These are phyloP conservation scores for Nothopassalora personata DNA, from an alignment of 2,329 filamentous ascomycete genomes.

Conservation along the genomic window DNA sequence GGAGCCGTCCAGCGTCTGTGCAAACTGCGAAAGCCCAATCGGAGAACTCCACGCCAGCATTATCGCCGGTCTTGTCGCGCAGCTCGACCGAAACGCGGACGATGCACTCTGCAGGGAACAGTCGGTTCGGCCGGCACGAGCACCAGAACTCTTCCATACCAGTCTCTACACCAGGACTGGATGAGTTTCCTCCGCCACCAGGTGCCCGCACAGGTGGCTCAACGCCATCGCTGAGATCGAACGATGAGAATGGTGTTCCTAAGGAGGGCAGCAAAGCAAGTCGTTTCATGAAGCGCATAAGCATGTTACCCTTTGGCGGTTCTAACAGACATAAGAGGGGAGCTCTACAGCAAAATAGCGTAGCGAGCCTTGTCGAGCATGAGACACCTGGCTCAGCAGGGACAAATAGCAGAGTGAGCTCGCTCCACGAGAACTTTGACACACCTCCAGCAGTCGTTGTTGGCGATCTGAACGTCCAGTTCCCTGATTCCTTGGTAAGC, in stretches of 20 bases:
- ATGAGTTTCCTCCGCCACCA: conserved; percentile 19
- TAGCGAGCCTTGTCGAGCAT: conserved; percentile 9
- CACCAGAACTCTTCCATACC: conserved; percentile 1
- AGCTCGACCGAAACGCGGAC: conserved; percentile 19
- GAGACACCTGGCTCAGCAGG: neutral
- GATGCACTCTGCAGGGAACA: conserved; percentile 13
- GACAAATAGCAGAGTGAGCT: conserved; percentile 15
- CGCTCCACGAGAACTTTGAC: conserved; percentile 27
- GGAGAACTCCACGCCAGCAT: conserved; percentile 9
- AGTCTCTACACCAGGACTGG: conserved; percentile 7
- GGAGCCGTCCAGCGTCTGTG: neutral
- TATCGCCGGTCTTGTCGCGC: conserved; percentile 16
- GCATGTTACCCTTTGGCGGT: conserved; percentile 23
- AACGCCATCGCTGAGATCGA: conserved; percentile 25
- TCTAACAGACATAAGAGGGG: conserved; percentile 47
- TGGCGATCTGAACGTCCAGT: conserved; percentile 93
- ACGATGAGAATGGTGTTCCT: conserved; percentile 43
- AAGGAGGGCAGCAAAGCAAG: conserved; percentile 49
- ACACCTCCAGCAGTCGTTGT: conserved; percentile 59
- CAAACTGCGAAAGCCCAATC: conserved; percentile 1
- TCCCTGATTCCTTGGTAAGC: conserved; percentile 75
- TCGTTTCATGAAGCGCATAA: conserved; percentile 61
- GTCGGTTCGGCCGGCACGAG: conserved; percentile 12
- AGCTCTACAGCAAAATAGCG: conserved; percentile 20
- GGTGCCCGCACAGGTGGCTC: conserved; percentile 18